Conservation (phyloP, 2,329 filamentous ascomycete genomes). For the Dothidotthia symphoricarpi region DNA sequence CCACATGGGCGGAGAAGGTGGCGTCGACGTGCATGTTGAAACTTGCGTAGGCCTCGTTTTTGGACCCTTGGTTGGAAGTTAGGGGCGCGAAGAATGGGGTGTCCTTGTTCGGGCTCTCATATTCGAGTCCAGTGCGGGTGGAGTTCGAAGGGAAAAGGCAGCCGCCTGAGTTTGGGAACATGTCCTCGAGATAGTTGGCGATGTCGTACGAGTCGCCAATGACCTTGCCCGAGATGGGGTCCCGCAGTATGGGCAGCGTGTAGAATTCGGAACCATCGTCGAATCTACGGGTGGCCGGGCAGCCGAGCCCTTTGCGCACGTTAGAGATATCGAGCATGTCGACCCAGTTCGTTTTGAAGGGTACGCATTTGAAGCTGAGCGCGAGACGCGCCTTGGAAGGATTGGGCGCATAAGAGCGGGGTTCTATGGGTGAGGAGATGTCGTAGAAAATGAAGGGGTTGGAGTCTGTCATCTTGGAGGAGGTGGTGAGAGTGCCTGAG, state of each 20-base stretch:
- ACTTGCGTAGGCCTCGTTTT: conserved; percentile 18
- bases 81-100: conserved; percentile 31
- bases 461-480: conserved; percentile 4
- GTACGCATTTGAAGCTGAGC: conserved; percentile 50
- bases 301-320: conserved; percentile 41
- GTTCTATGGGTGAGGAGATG: conserved; percentile 44
- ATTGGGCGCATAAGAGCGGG: conserved; percentile 49
- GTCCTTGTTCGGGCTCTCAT: conserved; percentile 31
- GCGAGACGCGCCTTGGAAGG: conserved; percentile 53
- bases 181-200: conserved; percentile 57
- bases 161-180: conserved; percentile 49
- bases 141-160: conserved; percentile 51
- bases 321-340: conserved; percentile 51
- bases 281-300: conserved; percentile 54
- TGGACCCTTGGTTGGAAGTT: conserved; percentile 43
- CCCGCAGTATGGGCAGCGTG: conserved; percentile 59
- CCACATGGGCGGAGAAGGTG: conserved; percentile 50
- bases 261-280: conserved; percentile 58
- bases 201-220: conserved; percentile 67
- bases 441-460: conserved; percentile 45
- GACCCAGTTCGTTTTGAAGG: conserved; percentile 55
- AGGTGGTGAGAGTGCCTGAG: neutral
- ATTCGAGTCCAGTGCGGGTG: conserved; percentile 42
- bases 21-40: conserved; percentile 59
- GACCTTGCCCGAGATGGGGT: conserved; percentile 42